Evolutionary conservation across 2,329 filamentous ascomycete species (phyloP), one percentile per base, ranked within the genome.

Genomic region (Aspergillus floridensis): DNA sequence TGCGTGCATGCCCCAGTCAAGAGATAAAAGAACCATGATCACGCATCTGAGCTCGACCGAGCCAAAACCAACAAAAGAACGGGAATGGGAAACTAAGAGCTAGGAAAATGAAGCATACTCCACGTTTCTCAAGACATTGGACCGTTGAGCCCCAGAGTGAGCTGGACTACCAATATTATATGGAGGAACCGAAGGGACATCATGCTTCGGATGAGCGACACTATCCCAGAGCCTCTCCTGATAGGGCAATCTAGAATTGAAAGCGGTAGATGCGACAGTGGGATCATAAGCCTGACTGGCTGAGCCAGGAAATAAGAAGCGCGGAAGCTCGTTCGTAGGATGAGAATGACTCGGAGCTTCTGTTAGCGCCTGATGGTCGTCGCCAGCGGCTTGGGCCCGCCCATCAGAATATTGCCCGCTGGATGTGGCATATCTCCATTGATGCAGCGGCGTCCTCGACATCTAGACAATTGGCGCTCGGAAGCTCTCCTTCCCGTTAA

Each of bases 401-500:
- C 58, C 57, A 49, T 70, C 65, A 53, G 64, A 49, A 54, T 67
- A 64, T 35, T 61, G 63, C 38, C 60, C 59, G 48, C 71, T 65
- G 53, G 66, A 56, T 52, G 65, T 60, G 61, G 70, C 50, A 54
- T 67, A 63, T 53, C 62, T 70, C 67, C 68, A 67, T 68, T 69
- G 66, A 54, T 67, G 65, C 19, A 68, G 65, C 41, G 71, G 68
- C 52, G 67, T 60, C 63, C 63, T 66, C 63, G 72, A 73, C 71
- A 74, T 74, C 67, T 70, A 68, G 66, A 57, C 51, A 38, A 53
- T 54, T 60, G 50, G 59, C 53, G 8, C 14, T 53, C 52, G 56
- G 57, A 29, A 57, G 47, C 59, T 50, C 10, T n/a, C 31, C 5
- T 46, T 21, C 11, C 11, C 35, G 31, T 29, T 56, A 21, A 24